phyloP scores from a whole-genome alignment of 345 rosid genomes.

The Raphanus raphanistrum region DNA sequence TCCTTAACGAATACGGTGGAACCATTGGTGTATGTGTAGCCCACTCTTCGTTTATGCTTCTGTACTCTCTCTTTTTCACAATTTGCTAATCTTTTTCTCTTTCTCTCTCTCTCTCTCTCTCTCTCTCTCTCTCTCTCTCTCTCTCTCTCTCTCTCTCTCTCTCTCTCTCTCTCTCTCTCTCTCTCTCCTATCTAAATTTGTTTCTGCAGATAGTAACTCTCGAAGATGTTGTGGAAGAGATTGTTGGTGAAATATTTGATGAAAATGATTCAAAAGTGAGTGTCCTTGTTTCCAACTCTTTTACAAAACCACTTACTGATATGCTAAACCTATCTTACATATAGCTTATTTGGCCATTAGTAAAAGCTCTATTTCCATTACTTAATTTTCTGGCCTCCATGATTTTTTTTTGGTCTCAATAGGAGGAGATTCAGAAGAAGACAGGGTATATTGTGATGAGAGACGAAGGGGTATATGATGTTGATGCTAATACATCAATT shows the following conservation, averaged over 20 bases:
- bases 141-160: no score
- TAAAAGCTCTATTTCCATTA: conserved; percentile 14
- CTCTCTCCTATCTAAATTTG: background rate
- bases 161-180: no score
- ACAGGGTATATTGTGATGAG: conserved; percentile 97
- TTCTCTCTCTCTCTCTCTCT: background rate
- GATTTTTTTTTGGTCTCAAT: conserved; percentile 25
- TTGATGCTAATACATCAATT: conserved; percentile 96
- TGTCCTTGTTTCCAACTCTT: conserved; percentile 20
- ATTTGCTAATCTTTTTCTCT: conserved; percentile 1
- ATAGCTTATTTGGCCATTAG: background rate
- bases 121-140: no score
- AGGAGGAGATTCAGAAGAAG: conserved; percentile 99
- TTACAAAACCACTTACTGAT: background rate
- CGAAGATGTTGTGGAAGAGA: conserved; percentile 98
- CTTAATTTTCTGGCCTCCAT: background rate
- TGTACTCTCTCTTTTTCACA: conserved; percentile 11
- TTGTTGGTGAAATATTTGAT: conserved; percentile 97
- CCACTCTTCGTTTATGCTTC: conserved; percentile 13
- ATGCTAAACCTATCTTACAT: background rate
- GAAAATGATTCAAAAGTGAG: conserved; percentile 96
- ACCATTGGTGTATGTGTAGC: conserved; percentile 82
- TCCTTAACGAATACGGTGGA: conserved; percentile 97
- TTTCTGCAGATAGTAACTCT: conserved; percentile 81
- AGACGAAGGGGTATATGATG: conserved; percentile 90